Evolutionary conservation across 2,329 filamentous ascomycete genomes (phyloP).

Genomic region (Didymellaceae sp.): DNA sequence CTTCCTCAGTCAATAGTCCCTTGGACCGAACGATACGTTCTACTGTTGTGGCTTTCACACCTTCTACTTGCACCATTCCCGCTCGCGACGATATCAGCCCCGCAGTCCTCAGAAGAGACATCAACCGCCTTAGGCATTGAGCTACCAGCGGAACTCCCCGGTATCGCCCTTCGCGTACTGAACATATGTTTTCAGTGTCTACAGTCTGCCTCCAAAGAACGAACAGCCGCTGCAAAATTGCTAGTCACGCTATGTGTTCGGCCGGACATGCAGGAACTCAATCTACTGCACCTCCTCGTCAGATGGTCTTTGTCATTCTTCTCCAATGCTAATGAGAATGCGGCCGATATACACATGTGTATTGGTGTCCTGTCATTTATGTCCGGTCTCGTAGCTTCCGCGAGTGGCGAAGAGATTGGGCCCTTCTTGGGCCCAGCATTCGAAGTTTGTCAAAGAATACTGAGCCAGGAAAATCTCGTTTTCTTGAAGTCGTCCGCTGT

Average conservation of each 20-base stretch:
- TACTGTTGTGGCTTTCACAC: slow-evolving; percentile 76
- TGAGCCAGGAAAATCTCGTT: slow-evolving; percentile 57
- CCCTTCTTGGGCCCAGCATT: slow-evolving; percentile 72
- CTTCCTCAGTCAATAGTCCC: slow-evolving; percentile 30
- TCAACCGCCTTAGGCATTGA: slow-evolving; percentile 52
- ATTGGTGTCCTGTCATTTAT: slow-evolving; percentile 83
- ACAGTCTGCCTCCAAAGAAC: slow-evolving; percentile 79
- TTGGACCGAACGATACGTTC: slow-evolving; percentile 90
- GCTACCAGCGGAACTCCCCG: slow-evolving; percentile 68
- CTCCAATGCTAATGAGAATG: slow-evolving; percentile 51
- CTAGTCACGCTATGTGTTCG: slow-evolving; percentile 83
- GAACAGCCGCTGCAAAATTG: slow-evolving; percentile 83
- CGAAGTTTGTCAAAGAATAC: slow-evolving; percentile 65
- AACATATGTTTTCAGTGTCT: slow-evolving; percentile 75
- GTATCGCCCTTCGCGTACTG: slow-evolving; percentile 73
- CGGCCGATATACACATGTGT: slow-evolving; percentile 71
- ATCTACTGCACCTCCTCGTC: slow-evolving; percentile 71
- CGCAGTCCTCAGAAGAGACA: slow-evolving; percentile 40
- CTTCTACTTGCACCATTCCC: slow-evolving; percentile 79
- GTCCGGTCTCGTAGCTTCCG: slow-evolving; percentile 73
- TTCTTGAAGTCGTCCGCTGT: slow-evolving; percentile 76
- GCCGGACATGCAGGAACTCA: slow-evolving; percentile 83
- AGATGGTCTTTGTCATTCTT: slow-evolving; percentile 73
- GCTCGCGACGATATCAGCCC: slow-evolving; percentile 77
- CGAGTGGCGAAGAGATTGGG: slow-evolving; percentile 77